Percentiles rank a stretch among this genome's conserved stretches.
Conservation (phyloP, 2,329 filamentous ascomycete species). For the Claviceps sp. region DNA sequence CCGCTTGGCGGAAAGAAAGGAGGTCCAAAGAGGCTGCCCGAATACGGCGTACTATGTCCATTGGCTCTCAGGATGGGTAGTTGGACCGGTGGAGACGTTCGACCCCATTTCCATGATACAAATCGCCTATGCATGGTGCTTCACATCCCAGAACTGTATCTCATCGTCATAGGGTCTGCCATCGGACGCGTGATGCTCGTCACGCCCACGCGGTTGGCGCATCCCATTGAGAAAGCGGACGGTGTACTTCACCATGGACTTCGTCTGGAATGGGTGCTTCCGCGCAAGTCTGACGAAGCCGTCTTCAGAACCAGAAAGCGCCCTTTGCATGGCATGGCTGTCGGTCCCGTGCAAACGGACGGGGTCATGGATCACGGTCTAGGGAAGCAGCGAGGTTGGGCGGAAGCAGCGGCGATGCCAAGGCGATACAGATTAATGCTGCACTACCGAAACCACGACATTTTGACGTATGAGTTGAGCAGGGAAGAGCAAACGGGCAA, state of each 20-base stretch:
- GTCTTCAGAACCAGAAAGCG: constrained; percentile 28
- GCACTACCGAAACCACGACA: constrained; percentile 56
- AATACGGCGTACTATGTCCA: constrained; percentile 20
- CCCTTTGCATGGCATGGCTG: constrained; percentile 53
- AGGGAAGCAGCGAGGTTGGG: constrained; percentile 7
- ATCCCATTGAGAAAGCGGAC: constrained; percentile 9
- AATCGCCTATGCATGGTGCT: constrained; percentile 43
- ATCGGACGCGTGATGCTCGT: constrained; percentile 52
- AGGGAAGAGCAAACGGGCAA: constrained; percentile 25
- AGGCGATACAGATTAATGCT: constrained; percentile 54
- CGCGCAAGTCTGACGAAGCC: constrained; percentile 32
- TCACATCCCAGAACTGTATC: constrained; percentile 53
- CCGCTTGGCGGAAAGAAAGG: constrained; percentile 15
- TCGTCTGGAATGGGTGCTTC: constrained; percentile 40
- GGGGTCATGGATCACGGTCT: constrained; percentile 6
- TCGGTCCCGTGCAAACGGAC: constrained; percentile 46
- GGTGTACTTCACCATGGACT: constrained; percentile 27
- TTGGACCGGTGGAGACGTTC: constrained; percentile 11
- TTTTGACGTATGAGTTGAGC: constrained; percentile 56
- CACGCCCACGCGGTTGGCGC: constrained; percentile 30
- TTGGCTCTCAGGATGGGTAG: constrained; percentile 16
- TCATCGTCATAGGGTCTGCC: constrained; percentile 55
- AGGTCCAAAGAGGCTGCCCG: constrained; percentile 10
- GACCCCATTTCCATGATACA: constrained; percentile 20
- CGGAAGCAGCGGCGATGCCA: constrained; percentile 13